Conservation (phyloP, 2,329 filamentous ascomycete species). For the Thyridium curvatum region DNA sequence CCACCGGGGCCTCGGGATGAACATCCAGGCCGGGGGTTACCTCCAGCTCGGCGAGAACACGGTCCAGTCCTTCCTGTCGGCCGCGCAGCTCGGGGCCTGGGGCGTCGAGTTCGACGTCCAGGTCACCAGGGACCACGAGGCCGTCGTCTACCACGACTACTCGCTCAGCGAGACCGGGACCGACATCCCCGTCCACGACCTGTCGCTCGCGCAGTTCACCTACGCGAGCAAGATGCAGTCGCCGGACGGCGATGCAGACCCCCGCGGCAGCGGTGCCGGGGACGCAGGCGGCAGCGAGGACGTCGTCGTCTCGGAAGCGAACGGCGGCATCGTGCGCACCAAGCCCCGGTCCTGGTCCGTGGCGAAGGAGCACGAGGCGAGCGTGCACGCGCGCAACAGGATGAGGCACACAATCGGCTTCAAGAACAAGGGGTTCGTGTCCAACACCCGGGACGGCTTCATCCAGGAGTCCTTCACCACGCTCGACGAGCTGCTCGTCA, state of each 20-base stretch:
- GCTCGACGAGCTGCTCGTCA: constrained; percentile 26
- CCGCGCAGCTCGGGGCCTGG: constrained; percentile 23
- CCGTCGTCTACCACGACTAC: constrained; percentile 35
- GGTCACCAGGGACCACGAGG: constrained; percentile 29
- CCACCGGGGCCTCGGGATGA: constrained; percentile 25
- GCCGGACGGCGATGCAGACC: constrained; percentile 4
- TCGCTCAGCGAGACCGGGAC: constrained; percentile 32
- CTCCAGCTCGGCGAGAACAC: constrained; percentile 32
- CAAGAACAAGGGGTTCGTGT: constrained; percentile 28
- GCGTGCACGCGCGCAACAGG: constrained; percentile 17
- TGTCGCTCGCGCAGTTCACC: constrained; percentile 29
- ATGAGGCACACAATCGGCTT: constrained; percentile 32
- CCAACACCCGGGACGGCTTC: constrained; percentile 27
- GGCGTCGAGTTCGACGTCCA: constrained; percentile 33
- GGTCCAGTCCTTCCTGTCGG: constrained; percentile 25
- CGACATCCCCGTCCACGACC: constrained; percentile 29
- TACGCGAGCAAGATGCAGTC: constrained; percentile 18
- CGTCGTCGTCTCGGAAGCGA: too few relatives aligned
- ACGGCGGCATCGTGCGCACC: constrained; percentile 9
- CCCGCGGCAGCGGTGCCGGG: too few relatives aligned
- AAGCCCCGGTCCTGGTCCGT: constrained; percentile 9
- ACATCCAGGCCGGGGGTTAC: constrained; percentile 16
- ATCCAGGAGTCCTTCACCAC: constrained; percentile 30
- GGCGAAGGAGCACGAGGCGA: constrained; percentile 12
- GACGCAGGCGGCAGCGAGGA: too few relatives aligned